Conservation (phyloP, 164 flowering plant genomes). For the Vitis rotundifolia region DNA sequence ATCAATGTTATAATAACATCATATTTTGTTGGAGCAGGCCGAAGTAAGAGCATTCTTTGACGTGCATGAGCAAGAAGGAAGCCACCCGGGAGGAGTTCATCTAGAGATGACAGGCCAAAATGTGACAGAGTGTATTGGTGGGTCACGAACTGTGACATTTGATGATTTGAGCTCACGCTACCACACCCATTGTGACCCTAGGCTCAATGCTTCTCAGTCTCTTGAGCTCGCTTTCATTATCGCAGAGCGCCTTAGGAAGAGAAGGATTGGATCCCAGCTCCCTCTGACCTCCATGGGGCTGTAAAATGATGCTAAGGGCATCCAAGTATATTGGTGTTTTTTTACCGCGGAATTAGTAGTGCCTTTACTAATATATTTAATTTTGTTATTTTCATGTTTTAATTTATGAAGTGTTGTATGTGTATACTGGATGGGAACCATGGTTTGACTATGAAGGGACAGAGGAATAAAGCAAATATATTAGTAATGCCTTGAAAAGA, state of each 20-base stretch:
- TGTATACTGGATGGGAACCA: constrained; percentile 7
- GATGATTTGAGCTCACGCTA: constrained; percentile 86
- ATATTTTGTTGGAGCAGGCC: constrained; percentile 39
- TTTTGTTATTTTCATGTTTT: not conserved
- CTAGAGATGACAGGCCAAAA: constrained; percentile 94
- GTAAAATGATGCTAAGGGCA: constrained; percentile 9
- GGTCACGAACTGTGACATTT: constrained; percentile 82
- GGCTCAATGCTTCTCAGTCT: constrained; percentile 94
- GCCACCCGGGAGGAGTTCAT: constrained; percentile 89
- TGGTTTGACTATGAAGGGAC: constrained; percentile 9
- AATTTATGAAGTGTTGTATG: constrained; percentile 7
- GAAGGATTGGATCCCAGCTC: constrained; percentile 53
- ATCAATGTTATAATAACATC: too few relatives aligned
- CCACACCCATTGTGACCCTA: constrained; percentile 94
- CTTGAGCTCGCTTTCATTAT: constrained; percentile 91
- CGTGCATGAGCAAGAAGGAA: constrained; percentile 93
- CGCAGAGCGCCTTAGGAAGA: constrained; percentile 79
- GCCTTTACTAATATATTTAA: not conserved
- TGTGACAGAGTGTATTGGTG: constrained; percentile 93
- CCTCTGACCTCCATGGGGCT: constrained; percentile 32
- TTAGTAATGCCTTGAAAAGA: too few relatives aligned
- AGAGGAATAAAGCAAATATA: constrained; percentile 6
- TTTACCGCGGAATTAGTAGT: constrained; percentile 2
- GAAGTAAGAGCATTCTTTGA: constrained; percentile 94
- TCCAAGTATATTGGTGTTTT: constrained; percentile 8